Conservation (phyloP, 2,329 filamentous ascomycete species). For the Colletotrichum viniferum region DNA sequence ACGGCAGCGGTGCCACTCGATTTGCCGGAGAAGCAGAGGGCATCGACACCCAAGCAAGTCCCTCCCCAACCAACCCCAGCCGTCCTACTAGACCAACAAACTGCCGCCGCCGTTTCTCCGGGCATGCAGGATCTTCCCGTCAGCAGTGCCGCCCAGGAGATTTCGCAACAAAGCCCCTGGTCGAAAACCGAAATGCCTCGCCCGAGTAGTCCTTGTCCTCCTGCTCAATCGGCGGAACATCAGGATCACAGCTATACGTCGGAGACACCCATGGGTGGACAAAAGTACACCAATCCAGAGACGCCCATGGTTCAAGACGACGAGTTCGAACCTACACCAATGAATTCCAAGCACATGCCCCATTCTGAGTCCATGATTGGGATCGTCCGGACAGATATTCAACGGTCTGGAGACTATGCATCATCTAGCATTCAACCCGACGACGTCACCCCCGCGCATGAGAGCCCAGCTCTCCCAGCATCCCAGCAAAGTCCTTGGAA, state of each 20-base stretch:
- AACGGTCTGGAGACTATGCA: background rate
- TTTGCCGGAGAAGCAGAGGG: background rate
- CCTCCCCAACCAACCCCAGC: background rate
- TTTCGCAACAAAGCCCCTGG: slow-evolving; percentile 1
- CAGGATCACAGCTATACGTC: background rate
- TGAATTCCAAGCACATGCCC: background rate
- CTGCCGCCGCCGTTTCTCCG: background rate
- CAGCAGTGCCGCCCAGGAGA: background rate
- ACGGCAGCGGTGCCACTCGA: background rate
- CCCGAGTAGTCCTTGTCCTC: background rate
- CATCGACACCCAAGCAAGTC: background rate
- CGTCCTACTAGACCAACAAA: background rate
- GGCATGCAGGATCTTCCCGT: no score
- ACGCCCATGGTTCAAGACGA: background rate
- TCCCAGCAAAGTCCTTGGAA: slow-evolving; percentile 18
- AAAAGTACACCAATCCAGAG: background rate
- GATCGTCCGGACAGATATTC: background rate
- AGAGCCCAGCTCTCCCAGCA: background rate
- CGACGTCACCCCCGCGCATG: background rate
- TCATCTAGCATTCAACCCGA: background rate
- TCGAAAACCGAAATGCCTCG: background rate
- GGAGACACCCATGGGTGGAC: background rate
- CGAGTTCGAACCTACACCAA: background rate
- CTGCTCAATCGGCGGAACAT: background rate
- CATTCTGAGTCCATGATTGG: background rate